Conservation (phyloP, 2,329 filamentous ascomycete genomes). For the Cordyceps militaris region DNA sequence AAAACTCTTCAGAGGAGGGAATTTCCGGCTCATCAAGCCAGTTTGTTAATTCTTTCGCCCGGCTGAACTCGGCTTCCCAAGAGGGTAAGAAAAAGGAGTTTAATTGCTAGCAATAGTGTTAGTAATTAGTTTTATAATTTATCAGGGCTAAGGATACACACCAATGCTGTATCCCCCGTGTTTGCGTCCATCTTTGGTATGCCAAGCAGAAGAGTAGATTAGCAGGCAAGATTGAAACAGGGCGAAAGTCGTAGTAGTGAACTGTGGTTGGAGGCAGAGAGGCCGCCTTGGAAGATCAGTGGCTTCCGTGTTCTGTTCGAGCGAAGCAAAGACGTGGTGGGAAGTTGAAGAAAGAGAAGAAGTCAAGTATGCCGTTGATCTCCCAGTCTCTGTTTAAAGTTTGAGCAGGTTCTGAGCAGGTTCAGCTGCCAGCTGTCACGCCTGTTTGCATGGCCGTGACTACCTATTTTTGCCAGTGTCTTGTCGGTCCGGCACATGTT, state of each 20-base stretch:
- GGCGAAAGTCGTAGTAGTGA: too few species aligned
- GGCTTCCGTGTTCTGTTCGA: too few species aligned
- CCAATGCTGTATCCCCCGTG: too few species aligned
- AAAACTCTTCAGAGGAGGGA: not conserved
- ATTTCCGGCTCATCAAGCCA: slow-evolving; percentile 3
- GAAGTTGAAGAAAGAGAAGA: too few species aligned
- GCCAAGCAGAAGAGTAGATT: too few species aligned
- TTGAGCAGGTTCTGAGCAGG: not conserved
- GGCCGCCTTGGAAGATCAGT: too few species aligned
- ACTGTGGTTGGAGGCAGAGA: too few species aligned
- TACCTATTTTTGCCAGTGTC: not conserved
- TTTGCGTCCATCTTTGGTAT: too few species aligned
- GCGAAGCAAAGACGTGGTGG: too few species aligned
- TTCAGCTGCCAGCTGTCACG: not conserved
- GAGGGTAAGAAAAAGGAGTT: not conserved
- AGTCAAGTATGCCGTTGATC: too few species aligned
- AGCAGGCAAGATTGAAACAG: too few species aligned
- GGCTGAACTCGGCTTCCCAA: not conserved
- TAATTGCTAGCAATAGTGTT: not conserved
- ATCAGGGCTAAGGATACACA: too few species aligned
- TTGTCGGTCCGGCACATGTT: not conserved
- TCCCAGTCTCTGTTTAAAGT: not conserved
- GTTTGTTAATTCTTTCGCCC: not conserved
- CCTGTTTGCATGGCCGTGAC: slow-evolving; percentile 2
- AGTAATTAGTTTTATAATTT: not conserved